Conservation (phyloP, 306 rosid genomes). For the Rosa multiflora region DNA sequence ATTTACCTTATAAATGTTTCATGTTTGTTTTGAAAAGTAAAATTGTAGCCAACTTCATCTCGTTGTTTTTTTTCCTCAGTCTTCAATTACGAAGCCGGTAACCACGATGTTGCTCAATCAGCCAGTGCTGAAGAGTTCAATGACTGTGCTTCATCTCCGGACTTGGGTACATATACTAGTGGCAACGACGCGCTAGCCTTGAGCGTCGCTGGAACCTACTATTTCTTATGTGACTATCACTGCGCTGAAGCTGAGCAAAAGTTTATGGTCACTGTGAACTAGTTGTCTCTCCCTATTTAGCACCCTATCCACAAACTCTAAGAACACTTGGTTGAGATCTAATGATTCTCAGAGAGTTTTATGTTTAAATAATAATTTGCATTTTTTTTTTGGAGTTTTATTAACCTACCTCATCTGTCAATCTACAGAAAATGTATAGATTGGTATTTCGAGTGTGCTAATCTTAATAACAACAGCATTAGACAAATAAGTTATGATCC, state of each 20-base stretch:
- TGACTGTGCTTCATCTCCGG: neutral
- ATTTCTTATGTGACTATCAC: neutral
- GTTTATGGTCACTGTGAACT: neutral
- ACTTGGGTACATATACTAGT: neutral
- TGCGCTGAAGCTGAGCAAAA: neutral
- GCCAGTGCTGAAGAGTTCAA: neutral
- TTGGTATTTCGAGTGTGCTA: no score
- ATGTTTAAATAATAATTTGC: no score
- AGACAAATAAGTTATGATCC: no score
- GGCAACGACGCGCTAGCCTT: neutral
- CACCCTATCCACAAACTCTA: neutral
- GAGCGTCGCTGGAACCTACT: neutral
- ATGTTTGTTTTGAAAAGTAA: neutral
- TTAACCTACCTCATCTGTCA: no score
- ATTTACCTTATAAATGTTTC: neutral
- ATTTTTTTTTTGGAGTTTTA: no score
- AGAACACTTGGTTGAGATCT: neutral
- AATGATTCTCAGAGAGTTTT: no score
- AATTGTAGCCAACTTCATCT: neutral
- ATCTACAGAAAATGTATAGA: no score
- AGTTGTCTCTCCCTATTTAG: neutral
- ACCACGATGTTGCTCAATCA: neutral
- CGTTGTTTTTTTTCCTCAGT: neutral
- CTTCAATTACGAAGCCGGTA: neutral
- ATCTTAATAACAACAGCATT: no score